Base-by-base conservation (phyloP, 2,329 filamentous ascomycete species). In the Colletotrichum incanum region DNA sequence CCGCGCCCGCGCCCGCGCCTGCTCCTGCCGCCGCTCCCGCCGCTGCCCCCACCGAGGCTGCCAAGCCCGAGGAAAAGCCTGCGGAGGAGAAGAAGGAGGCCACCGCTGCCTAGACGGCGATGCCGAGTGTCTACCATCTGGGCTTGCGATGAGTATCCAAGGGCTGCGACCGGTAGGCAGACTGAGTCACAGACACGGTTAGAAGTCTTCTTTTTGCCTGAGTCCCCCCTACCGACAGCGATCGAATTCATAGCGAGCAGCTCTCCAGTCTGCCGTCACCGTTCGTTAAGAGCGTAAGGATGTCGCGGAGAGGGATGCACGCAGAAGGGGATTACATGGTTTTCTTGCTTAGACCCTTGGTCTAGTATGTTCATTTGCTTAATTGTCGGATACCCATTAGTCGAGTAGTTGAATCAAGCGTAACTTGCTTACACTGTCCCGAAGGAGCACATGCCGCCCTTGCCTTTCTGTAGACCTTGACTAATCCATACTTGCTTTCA, bases 1-100 rank as follows among this genome's bases (percentile, higher is more conserved):
- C 75, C n/a, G 72, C 75, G 37, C 76, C 79, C n/a, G 79, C 75
- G 56, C 70, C 75, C n/a, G 72, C 75, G 37, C 71, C 77, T 34
- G 65, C 72, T 41, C 69, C 77, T 23, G 67, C 77, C 50, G 56
- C 80, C 11, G 73, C 75, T 43, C 69, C 79, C 9, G 73, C 77
- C 58, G 69, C 78, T 43, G 75, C 79, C 52, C 75, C 77, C 50
- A 65, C 73, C 54, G 75, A 76, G 49, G 75, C 76, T 39, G 64
- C 74, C 56, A 75, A 76, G 67, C 75, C 76, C 63, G 77, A 79
- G 54, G 71, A 75, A 64, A 75, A 77, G 65, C 69, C 75, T 5
- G 76, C 72, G 31, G 68, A 73, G 55, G 65, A 76, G 71, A 77
- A 76, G 73, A 76, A 77, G 73, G 77, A 74, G 20, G 60, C 76